Evolutionary conservation across 75 land plant species (phyloP), one percentile per base, ranked within the genome.

Genomic region (Cryptomeria japonica): DNA sequence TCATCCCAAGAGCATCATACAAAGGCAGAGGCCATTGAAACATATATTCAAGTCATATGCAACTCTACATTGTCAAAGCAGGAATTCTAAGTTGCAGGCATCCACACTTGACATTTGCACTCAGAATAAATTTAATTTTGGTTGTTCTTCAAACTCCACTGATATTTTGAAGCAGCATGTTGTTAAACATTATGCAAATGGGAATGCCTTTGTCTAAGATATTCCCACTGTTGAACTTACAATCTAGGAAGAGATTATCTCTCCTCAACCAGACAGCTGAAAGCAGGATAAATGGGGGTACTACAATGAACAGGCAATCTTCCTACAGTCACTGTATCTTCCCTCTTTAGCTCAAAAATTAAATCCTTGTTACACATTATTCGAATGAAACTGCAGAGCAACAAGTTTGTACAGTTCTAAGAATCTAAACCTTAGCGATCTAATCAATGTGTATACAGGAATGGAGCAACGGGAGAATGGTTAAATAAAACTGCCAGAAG

Each of bases 381-480:
- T 41, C 47, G 68, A 18, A 14, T n/a, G 38, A 92, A 87, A 83
- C 84, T 79, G 89, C 93, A 11, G 90, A 89, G 76, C 90, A 91
- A 46, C 86, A 86, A 47, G 93, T 87, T 12, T 88, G 80, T n/a
- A 87, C 88, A 68, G 90, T 78, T 3, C 88, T 4, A 44, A 44
- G 46, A 44, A 44, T 44, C 46, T 91, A 8, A 91, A 89, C 68
- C 90, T 89, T 86, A 87, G 89, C 68, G 93, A 89, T 84, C 49
- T 91, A 92, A 90, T 47, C 88, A 92, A 86, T 89, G 92, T 47
- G 93, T 84, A 34, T 92, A 92, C 16, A 77, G 80, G 53, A 92
- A 90, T 84, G 86, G 92, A 31, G 70, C 93, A 14, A 91, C 88
- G 2, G 90, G 88, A 18, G 93, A 91, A 51, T 88, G 90, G 38